A percentile compares a stretch with the other conserved stretches of the same genome.
Evolutionary conservation across 1,284 basidiomycete genomes (phyloP).

Genomic region (Pterulicium gracile): DNA sequence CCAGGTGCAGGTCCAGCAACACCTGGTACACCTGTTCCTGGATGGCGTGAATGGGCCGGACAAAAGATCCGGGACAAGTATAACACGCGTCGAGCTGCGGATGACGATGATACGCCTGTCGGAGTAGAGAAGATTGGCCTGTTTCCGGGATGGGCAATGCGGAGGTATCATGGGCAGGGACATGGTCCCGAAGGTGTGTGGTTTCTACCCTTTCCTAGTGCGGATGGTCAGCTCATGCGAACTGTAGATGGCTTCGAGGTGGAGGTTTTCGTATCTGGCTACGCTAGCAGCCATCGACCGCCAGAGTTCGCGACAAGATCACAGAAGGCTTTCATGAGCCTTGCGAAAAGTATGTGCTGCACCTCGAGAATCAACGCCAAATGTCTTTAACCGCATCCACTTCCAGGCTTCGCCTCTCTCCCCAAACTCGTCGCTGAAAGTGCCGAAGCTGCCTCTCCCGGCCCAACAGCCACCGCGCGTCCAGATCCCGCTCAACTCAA

Average conservation of each 20-base stretch:
- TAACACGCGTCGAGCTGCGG: slow-evolving; percentile 16
- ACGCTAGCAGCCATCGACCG: slow-evolving; percentile 50
- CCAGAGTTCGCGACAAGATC: slow-evolving; percentile 58
- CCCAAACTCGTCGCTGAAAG: slow-evolving; percentile 32
- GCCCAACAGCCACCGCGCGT: slow-evolving; percentile 11
- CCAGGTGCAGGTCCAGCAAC: no score
- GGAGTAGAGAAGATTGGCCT: slow-evolving; percentile 28
- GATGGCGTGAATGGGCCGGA: slow-evolving; percentile 34
- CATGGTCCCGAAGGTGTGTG: slow-evolving; percentile 16
- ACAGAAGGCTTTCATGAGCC: slow-evolving; percentile 62
- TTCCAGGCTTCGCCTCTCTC: slow-evolving; percentile 51
- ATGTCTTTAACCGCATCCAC: slow-evolving; percentile 4
- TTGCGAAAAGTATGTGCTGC: slow-evolving; percentile 59
- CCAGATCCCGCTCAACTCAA: slow-evolving; percentile 15
- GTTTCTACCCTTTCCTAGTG: not conserved
- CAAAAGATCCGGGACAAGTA: slow-evolving; percentile 24
- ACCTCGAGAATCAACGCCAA: not conserved
- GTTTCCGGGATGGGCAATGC: slow-evolving; percentile 43
- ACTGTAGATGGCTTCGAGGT: slow-evolving; percentile 48
- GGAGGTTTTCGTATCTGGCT: slow-evolving; percentile 67
- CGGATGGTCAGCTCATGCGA: not conserved
- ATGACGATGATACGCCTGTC: slow-evolving; percentile 6
- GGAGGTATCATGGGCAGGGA: slow-evolving; percentile 20
- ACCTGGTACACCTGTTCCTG: no score
- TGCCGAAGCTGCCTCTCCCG: slow-evolving; percentile 13